Base-by-base conservation (phyloP, 768 basidiomycete genomes). In the Suillus fuscotomentosus region DNA sequence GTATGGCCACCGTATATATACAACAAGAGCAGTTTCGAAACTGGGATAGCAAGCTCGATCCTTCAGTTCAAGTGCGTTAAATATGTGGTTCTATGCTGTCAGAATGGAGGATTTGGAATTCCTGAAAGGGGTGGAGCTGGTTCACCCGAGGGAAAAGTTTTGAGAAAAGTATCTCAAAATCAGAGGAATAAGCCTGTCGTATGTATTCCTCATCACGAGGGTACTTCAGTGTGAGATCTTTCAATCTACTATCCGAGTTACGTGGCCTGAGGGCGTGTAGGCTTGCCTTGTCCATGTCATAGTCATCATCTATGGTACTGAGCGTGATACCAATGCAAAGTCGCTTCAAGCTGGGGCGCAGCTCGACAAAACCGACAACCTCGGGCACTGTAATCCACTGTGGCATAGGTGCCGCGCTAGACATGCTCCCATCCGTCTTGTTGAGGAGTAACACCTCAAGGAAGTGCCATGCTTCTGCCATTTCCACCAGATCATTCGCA, bases 401-500 rank as follows among this genome's bases (percentile, higher is more conserved):
- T 31, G 51, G 31, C 9, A 1, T 34, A 2, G 51, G 51, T 31
- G 17, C 48, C 14, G 24, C 24, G 24, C 24, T 7, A 24, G 48
- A 50, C 51, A 34, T 53, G 27, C 27, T 31, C 17, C 51, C 51
- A 34, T 11, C 9, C 9, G 5, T 15, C 56, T 54, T 48, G 47
- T 84, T 85, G 11, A 86, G 70, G 13, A 81, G 61, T 22, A 86
- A 75, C 22, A 63, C 74, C 62, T 82, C 80, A 11, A 84, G 67
- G 6, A 77, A 71, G 1, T 81, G 82, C 80, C 83, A 84, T 9
- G 75, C 74, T 31, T 68, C 65, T 4, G 84, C 83, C 4, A 86
- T 71, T 17, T 76, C 70, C 43, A 82, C 80, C 24, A 86, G 65
- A 15, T 85, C 80, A 10, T 76, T 76, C 2, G 76, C 76, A 8